These are phyloP conservation scores for Entophlyctis luteolus DNA, from an alignment of 192 early-diverging fungal species.

Conservation along the genomic window DNA sequence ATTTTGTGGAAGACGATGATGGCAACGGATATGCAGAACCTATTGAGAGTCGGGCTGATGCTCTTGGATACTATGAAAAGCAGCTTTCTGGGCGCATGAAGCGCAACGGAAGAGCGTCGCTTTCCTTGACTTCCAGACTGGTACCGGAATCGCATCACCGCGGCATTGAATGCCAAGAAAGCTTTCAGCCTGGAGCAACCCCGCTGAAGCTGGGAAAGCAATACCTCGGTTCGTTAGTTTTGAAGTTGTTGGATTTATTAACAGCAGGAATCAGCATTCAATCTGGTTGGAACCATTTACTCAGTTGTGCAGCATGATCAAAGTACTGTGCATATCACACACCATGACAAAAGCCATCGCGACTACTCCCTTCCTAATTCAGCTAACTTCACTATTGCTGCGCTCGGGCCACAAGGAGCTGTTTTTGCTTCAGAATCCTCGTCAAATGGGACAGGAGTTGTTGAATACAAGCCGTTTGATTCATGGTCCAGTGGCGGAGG, in stretches of 20 bases:
- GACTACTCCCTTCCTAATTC: constrained; percentile 82
- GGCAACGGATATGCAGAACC: constrained; percentile 63
- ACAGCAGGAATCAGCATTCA: constrained; percentile 87
- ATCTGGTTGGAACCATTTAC: constrained; percentile 76
- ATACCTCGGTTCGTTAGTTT: constrained; percentile 42
- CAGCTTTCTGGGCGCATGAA: not conserved
- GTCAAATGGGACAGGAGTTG: not conserved
- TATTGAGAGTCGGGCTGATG: constrained; percentile 29
- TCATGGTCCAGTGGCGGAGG: constrained; percentile 59
- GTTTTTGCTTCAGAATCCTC: constrained; percentile 60
- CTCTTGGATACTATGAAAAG: constrained; percentile 31
- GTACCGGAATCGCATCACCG: not conserved
- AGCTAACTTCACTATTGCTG: constrained; percentile 73
- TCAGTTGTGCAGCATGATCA: constrained; percentile 62
- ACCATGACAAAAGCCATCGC: constrained; percentile 78
- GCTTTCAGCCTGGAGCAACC: constrained; percentile 86
- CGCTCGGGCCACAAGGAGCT: constrained; percentile 63
- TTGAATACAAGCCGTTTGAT: constrained; percentile 58
- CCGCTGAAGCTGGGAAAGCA: constrained; percentile 37
- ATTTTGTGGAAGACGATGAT: constrained; percentile 90
- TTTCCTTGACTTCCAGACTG: too few relatives aligned
- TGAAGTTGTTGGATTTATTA: not conserved
- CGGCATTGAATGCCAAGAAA: constrained; percentile 44
- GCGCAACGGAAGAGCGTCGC: not conserved
- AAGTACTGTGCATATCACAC: constrained; percentile 79